Evolutionary conservation across 257 asterid genomes (phyloP).

Genomic region (Mentha longifolia): DNA sequence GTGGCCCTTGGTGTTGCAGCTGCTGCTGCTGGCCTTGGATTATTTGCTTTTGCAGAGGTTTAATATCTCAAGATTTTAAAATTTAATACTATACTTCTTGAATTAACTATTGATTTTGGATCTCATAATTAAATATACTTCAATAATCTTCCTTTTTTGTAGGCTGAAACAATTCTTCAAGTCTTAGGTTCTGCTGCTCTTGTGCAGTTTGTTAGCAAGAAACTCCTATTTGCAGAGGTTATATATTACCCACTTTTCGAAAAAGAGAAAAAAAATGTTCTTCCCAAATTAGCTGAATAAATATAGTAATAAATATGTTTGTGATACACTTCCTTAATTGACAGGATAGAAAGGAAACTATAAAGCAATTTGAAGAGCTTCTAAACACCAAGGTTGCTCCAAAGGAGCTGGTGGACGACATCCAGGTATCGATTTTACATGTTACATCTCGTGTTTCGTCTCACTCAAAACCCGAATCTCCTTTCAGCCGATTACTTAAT

Average conservation of each 20-base stretch:
- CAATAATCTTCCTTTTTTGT: background rate
- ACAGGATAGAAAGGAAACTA: slow-evolving; percentile 76
- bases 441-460: background rate
- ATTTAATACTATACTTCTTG: background rate
- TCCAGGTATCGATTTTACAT: too few species aligned
- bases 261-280: too few species aligned
- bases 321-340: background rate
- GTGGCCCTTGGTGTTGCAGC: slow-evolving; percentile 61
- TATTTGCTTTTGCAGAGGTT: slow-evolving; percentile 86
- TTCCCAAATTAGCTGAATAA: background rate
- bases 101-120: background rate
- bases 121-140: slow-evolving; percentile 27
- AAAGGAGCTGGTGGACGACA: slow-evolving; percentile 73
- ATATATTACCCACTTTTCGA: background rate
- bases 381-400: slow-evolving; percentile 71
- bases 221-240: slow-evolving; percentile 91
- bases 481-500: background rate
- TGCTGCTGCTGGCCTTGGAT: slow-evolving; percentile 68
- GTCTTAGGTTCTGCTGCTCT: slow-evolving; percentile 84
- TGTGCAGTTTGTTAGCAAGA: slow-evolving; percentile 73
- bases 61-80: background rate
- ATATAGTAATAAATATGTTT: background rate
- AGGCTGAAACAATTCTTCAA: slow-evolving; percentile 86
- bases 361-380: slow-evolving; percentile 62
- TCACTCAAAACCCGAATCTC: background rate